A percentile compares a stretch with the other conserved stretches of the same genome.
phyloP scores from a whole-genome alignment of 2,329 filamentous ascomycete species.

The Ceratocystis harringtonii region DNA sequence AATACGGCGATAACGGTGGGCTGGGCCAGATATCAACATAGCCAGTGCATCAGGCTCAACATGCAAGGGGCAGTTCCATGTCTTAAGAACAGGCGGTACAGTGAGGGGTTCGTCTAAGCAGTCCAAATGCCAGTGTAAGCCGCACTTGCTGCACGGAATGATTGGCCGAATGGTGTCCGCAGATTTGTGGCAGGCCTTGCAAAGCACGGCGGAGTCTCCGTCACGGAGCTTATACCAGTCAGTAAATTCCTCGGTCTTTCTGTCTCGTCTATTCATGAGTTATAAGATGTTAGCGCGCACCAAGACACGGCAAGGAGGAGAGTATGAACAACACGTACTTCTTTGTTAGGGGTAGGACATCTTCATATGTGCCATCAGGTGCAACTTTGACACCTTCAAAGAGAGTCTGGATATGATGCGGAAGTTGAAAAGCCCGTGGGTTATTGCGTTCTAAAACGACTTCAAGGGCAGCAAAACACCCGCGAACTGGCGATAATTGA shows the following conservation, averaged over 20 bases:
- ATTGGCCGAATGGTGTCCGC: slow-evolving; percentile 53
- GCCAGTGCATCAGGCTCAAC: slow-evolving; percentile 56
- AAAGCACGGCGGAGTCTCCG: slow-evolving; percentile 59
- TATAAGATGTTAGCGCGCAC: background rate
- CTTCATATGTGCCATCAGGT: slow-evolving; percentile 66
- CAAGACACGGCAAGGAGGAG: background rate
- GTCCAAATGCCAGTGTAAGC: slow-evolving; percentile 77
- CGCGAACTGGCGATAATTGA: slow-evolving; percentile 24
- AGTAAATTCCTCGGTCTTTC: slow-evolving; percentile 44
- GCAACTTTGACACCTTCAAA: slow-evolving; percentile 71
- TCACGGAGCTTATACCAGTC: slow-evolving; percentile 58
- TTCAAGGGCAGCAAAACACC: slow-evolving; percentile 48
- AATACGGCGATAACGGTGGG: slow-evolving; percentile 46
- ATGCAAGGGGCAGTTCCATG: slow-evolving; percentile 84
- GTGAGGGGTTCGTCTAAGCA: slow-evolving; percentile 76
- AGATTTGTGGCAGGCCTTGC: slow-evolving; percentile 56
- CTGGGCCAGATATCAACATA: slow-evolving; percentile 43
- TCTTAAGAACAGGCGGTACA: slow-evolving; percentile 58
- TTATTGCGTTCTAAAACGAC: slow-evolving; percentile 52
- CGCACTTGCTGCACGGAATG: slow-evolving; percentile 73
- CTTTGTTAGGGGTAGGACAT: slow-evolving; percentile 31
- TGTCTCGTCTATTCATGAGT: background rate
- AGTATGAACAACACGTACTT: background rate
- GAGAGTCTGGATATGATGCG: slow-evolving; percentile 52
- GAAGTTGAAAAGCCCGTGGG: slow-evolving; percentile 57